A percentile compares a stretch with the other conserved stretches of the same genome.
phyloP scores from a whole-genome alignment of 306 rosid species.

The Cercis canadensis region DNA sequence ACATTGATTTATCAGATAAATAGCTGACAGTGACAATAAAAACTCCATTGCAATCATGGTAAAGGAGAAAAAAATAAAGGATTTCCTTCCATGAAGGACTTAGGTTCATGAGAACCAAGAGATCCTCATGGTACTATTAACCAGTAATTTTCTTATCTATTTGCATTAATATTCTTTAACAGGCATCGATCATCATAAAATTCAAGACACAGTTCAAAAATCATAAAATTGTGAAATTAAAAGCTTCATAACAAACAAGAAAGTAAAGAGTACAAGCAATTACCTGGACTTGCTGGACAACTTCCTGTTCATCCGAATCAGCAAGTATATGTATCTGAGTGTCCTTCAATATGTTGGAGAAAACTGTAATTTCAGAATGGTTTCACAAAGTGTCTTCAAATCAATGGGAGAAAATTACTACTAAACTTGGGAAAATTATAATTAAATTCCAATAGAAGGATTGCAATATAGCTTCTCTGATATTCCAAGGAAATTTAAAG shows the following conservation, averaged over 20 bases:
- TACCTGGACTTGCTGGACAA: conserved; percentile 96
- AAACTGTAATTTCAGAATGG: conserved; percentile 75
- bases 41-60: not conserved
- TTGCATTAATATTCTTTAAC: not conserved
- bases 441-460: conserved; percentile 22
- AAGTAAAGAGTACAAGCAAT: conserved; percentile 21
- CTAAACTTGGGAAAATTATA: conserved; percentile 33
- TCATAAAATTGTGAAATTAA: conserved; percentile 9
- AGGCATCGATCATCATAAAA: conserved; percentile 17
- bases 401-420: conserved; percentile 35
- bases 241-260: conserved; percentile 19
- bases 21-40: not conserved
- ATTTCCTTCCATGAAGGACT: conserved; percentile 17
- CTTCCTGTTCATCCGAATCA: conserved; percentile 96
- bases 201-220: conserved; percentile 7
- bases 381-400: conserved; percentile 58
- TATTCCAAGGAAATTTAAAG: conserved; percentile 17
- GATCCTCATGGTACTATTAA: conserved; percentile 20
- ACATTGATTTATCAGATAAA: conserved; percentile 7
- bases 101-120: conserved; percentile 21
- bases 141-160: not conserved
- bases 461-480: conserved; percentile 10
- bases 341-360: conserved; percentile 98
- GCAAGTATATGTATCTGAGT: conserved; percentile 88
- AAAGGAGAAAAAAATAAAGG: conserved; percentile 3